phyloP scores from a whole-genome alignment of 495 filamentous ascomycete genomes.

The Aspergillus campestris region DNA sequence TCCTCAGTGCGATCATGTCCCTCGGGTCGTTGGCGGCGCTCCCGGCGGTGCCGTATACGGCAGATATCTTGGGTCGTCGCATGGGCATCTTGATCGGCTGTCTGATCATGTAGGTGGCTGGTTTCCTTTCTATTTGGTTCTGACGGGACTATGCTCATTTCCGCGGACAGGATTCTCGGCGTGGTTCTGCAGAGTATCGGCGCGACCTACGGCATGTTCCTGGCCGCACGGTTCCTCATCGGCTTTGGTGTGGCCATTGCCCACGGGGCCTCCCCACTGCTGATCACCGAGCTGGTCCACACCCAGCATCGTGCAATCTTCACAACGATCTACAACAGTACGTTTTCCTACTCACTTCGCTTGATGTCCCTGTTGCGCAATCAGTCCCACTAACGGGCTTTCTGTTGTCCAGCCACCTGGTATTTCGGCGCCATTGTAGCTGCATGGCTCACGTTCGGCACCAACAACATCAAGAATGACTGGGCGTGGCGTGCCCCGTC shows the following conservation, averaged over 20 bases:
- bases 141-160: constrained; percentile 31
- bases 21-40: constrained; percentile 57
- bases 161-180: constrained; percentile 35
- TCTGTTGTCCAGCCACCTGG: constrained; percentile 5
- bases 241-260: constrained; percentile 60
- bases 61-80: constrained; percentile 55
- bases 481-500: constrained; percentile 45
- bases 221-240: constrained; percentile 15
- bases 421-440: constrained; percentile 36
- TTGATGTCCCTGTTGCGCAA: no score
- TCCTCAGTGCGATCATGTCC: constrained; percentile 61
- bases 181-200: constrained; percentile 44
- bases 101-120: constrained; percentile 51
- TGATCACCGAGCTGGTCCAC: constrained; percentile 57
- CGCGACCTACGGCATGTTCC: constrained; percentile 33
- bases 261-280: constrained; percentile 53
- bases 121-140: constrained; percentile 31
- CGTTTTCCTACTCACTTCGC: constrained; percentile 23
- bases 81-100: constrained; percentile 53
- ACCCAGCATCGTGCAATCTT: constrained; percentile 59
- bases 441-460: constrained; percentile 25
- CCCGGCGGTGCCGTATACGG: constrained; percentile 53
- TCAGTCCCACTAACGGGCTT: no score
- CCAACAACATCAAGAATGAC: constrained; percentile 29
- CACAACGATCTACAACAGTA: constrained; percentile 59